Evolutionary conservation across 2,329 filamentous ascomycete genomes (phyloP).

Genomic region (Endocalyx cinctus): DNA sequence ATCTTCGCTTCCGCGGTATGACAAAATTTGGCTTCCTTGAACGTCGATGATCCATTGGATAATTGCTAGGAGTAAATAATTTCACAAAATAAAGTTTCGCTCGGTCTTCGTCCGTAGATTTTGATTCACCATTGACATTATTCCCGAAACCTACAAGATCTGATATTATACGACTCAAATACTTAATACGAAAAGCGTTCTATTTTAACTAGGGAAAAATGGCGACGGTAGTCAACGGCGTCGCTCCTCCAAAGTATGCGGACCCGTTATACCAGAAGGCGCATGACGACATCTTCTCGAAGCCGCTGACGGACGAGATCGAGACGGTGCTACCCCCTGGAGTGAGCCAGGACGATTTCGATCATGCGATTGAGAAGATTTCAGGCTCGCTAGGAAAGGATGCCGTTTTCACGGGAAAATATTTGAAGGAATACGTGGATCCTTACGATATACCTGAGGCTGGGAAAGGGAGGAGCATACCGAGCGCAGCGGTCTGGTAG

Average conservation of each 20-base stretch:
- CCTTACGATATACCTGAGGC: slow-evolving; percentile 41
- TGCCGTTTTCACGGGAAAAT: slow-evolving; percentile 33
- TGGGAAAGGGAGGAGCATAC: slow-evolving; percentile 33
- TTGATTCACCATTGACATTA: no score
- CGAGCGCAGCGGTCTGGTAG: slow-evolving; percentile 38
- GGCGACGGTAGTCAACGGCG: no score
- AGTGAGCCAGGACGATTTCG: slow-evolving; percentile 31
- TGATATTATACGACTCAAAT: no score
- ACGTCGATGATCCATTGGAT: no score
- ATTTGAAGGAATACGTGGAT: slow-evolving; percentile 39
- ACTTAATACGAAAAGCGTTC: no score
- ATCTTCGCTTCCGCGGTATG: no score
- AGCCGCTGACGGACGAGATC: slow-evolving; percentile 32
- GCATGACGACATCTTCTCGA: slow-evolving; percentile 36
- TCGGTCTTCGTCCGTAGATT: no score
- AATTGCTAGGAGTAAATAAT: no score
- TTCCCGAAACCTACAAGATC: no score
- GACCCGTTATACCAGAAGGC: slow-evolving; percentile 37
- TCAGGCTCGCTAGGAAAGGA: slow-evolving; percentile 30
- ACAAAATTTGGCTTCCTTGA: no score
- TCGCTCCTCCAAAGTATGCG: slow-evolving; percentile 27
- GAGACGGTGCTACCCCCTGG: slow-evolving; percentile 35
- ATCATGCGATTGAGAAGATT: slow-evolving; percentile 30
- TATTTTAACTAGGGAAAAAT: no score
- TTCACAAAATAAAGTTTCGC: no score